phyloP scores from a whole-genome alignment of 225 moss, liverwort and hornwort species.

The Climacium dendroides region DNA sequence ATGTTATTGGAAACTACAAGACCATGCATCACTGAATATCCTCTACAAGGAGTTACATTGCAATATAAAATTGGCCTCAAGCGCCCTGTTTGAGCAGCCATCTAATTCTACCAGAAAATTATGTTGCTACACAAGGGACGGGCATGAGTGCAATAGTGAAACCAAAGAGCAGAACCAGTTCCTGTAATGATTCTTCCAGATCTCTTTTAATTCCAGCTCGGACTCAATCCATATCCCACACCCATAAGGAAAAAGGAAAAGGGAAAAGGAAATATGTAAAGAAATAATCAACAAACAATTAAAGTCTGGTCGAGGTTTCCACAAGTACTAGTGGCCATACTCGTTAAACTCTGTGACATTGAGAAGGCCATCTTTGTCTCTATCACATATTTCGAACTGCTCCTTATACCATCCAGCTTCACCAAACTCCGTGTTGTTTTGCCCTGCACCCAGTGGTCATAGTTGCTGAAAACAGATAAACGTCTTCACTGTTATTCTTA shows the following conservation, averaged over 20 bases:
- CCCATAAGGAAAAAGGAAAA: background rate
- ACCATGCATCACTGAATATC: too few relatives aligned
- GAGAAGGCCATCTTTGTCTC: slow-evolving; percentile 45
- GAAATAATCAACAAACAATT: background rate
- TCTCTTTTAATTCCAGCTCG: background rate
- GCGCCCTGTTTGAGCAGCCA: too few relatives aligned
- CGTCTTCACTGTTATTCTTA: background rate
- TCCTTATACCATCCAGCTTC: slow-evolving; percentile 68
- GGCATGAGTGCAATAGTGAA: too few relatives aligned
- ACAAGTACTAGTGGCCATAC: slow-evolving; percentile 1
- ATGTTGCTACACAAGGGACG: too few relatives aligned
- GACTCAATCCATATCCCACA: background rate
- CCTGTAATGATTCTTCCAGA: background rate
- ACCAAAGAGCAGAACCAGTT: too few relatives aligned
- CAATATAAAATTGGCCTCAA: too few relatives aligned
- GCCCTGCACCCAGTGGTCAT: slow-evolving; percentile 2
- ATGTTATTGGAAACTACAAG: too few relatives aligned
- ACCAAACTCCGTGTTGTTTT: slow-evolving; percentile 37
- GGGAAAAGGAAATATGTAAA: background rate
- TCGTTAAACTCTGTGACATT: slow-evolving; percentile 59
- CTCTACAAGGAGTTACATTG: too few relatives aligned
- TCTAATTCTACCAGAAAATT: too few relatives aligned
- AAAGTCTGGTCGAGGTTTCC: background rate
- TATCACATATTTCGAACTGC: slow-evolving; percentile 60
- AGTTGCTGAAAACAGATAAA: background rate